Evolutionary conservation across 768 basidiomycete species (phyloP).

Genomic region (Strobilomyces confusus): DNA sequence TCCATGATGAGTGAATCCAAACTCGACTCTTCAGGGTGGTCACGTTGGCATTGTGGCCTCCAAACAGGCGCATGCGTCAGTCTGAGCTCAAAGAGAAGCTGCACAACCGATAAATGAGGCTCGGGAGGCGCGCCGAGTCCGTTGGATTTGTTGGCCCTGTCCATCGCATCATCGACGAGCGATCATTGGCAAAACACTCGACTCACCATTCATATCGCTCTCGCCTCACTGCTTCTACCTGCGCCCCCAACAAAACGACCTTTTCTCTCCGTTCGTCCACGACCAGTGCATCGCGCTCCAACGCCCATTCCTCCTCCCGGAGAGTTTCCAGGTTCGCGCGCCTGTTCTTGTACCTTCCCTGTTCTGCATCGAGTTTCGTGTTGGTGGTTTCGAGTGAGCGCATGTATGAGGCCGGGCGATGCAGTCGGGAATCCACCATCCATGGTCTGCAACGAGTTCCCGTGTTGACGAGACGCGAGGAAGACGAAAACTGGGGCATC

Average conservation of each 20-base stretch:
- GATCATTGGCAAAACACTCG: background rate
- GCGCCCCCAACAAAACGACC: conserved; percentile 56
- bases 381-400: conserved; percentile 59
- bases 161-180: background rate
- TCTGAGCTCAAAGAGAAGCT: no score
- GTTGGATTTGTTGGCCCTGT: conserved; percentile 37
- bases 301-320: conserved; percentile 64
- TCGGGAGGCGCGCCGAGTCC: no score
- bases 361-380: conserved; percentile 49
- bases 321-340: conserved; percentile 63
- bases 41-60: no score
- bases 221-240: conserved; percentile 53
- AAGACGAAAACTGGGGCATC: no score
- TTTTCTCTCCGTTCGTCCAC: conserved; percentile 54
- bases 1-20: no score
- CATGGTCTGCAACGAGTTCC: no score
- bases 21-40: no score
- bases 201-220: conserved; percentile 58
- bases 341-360: conserved; percentile 49
- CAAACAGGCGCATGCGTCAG: no score
- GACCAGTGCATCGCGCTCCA: conserved; percentile 49
- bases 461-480: no score
- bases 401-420: conserved; percentile 59
- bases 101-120: no score
- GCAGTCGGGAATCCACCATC: no score